Percentiles rank a stretch among this genome's conserved stretches.
Conservation (phyloP, 441 rosid genomes). For the Erodium moschatum region DNA sequence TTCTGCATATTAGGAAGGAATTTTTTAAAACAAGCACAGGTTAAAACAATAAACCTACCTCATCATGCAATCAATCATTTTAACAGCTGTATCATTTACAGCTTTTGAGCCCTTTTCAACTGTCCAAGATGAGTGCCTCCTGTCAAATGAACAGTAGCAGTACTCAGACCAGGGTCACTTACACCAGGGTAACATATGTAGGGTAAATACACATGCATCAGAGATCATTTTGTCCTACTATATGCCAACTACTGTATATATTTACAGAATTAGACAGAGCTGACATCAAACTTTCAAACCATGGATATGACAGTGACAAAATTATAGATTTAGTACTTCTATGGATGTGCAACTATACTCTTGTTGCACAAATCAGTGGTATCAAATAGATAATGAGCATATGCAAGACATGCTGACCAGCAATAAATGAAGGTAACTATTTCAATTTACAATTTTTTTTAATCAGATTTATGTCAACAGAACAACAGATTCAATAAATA, state of each 20-base stretch:
- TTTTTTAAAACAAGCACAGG: conserved; percentile 2
- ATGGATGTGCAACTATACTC: too few species aligned
- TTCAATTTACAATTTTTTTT: too few species aligned
- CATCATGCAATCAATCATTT: conserved; percentile 49
- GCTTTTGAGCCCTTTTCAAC: conserved; percentile 24
- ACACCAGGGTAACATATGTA: background rate
- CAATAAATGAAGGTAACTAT: too few species aligned
- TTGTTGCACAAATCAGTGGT: too few species aligned
- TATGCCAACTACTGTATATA: background rate
- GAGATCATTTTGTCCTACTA: background rate
- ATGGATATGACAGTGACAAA: too few species aligned
- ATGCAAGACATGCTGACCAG: too few species aligned
- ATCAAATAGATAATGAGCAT: too few species aligned
- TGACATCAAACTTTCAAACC: too few species aligned
- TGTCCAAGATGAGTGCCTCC: conserved; percentile 50
- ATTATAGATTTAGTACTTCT: too few species aligned
- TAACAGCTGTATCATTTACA: conserved; percentile 48
- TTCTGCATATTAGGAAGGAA: background rate
- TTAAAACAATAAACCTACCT: conserved; percentile 34
- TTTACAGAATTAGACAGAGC: too few species aligned
- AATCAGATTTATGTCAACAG: too few species aligned
- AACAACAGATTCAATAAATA: too few species aligned
- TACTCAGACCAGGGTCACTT: background rate
- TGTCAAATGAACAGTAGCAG: conserved; percentile 27
- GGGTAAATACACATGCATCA: background rate